phyloP scores from a whole-genome alignment of 2,329 filamentous ascomycete genomes.

The Aureobasidium namibiae region DNA sequence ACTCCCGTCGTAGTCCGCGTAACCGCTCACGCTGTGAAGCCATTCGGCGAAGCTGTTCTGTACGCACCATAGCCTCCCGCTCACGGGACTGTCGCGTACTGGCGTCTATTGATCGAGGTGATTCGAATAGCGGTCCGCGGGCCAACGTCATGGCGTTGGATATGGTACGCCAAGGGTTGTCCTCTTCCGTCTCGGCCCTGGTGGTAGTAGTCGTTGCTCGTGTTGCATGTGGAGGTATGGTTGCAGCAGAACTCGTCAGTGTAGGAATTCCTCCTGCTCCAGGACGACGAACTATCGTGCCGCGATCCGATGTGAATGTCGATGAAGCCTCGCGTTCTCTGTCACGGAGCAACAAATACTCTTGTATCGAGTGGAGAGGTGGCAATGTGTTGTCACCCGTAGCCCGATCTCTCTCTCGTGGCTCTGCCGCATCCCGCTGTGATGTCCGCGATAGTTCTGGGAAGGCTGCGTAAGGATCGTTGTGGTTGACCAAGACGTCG shows the following conservation, averaged over 20 bases:
- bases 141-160: conserved; percentile 36
- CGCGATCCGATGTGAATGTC: not conserved
- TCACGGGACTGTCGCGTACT: conserved; percentile 5
- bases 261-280: not conserved
- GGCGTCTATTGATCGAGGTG: conserved; percentile 13
- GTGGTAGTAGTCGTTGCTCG: not conserved
- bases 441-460: conserved; percentile 10
- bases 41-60: conserved; percentile 7
- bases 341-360: conserved; percentile 8
- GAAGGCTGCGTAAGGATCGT: conserved; percentile 9
- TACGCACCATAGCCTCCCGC: conserved; percentile 1
- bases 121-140: conserved; percentile 28
- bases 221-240: conserved; percentile 13
- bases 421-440: not conserved
- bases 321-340: conserved; percentile 1
- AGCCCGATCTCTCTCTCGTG: not conserved
- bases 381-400: conserved; percentile 8
- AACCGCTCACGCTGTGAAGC: conserved; percentile 10
- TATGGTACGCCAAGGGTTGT: conserved; percentile 41
- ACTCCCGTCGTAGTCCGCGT: not conserved
- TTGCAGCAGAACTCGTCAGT: not conserved
- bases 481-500: conserved; percentile 8
- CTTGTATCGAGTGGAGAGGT: conserved; percentile 13
- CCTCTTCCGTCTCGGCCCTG: conserved; percentile 19
- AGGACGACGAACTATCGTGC: not conserved